Evolutionary conservation across 2,329 filamentous ascomycete genomes (phyloP).

Genomic region (Scedosporium minutisporum): DNA sequence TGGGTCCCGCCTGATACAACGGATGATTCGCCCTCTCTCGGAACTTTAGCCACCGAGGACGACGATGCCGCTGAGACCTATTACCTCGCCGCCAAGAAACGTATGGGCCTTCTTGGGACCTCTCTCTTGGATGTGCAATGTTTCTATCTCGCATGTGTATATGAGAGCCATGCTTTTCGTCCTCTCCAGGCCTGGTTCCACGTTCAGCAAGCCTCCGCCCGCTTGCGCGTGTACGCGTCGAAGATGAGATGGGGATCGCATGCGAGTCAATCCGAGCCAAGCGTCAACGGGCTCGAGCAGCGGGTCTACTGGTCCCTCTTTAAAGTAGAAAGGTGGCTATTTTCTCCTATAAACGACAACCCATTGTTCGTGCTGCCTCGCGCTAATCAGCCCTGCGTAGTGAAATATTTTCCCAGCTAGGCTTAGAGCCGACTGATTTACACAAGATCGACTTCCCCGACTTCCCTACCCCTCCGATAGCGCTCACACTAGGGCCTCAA

Average conservation of each 20-base stretch:
- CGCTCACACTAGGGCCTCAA: neutral
- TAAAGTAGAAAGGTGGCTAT: neutral
- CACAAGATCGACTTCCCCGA: neutral
- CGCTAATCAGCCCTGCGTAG: neutral
- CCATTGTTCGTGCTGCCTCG: no score
- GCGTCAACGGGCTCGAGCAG: neutral
- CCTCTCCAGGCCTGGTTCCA: conserved; percentile 20
- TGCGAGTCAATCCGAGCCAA: neutral
- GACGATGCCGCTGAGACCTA: conserved; percentile 13
- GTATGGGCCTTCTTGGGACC: conserved; percentile 18
- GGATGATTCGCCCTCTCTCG: neutral
- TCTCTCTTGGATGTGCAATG: conserved; percentile 20
- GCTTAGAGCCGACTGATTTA: neutral
- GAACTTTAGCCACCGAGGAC: neutral
- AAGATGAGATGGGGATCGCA: neutral
- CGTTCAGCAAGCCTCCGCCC: conserved; percentile 15
- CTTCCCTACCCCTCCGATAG: neutral
- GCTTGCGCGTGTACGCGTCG: neutral
- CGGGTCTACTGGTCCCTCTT: neutral
- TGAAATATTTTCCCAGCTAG: neutral
- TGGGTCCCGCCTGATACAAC: neutral
- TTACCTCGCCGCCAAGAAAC: conserved; percentile 20
- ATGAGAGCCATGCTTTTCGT: conserved; percentile 22
- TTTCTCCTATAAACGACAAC: no score
- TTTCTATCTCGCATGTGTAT: conserved; percentile 20